Percentiles rank a stretch among this genome's conserved stretches.
Conservation (phyloP, 2,329 filamentous ascomycete genomes). For the Zasmidium angulare region DNA sequence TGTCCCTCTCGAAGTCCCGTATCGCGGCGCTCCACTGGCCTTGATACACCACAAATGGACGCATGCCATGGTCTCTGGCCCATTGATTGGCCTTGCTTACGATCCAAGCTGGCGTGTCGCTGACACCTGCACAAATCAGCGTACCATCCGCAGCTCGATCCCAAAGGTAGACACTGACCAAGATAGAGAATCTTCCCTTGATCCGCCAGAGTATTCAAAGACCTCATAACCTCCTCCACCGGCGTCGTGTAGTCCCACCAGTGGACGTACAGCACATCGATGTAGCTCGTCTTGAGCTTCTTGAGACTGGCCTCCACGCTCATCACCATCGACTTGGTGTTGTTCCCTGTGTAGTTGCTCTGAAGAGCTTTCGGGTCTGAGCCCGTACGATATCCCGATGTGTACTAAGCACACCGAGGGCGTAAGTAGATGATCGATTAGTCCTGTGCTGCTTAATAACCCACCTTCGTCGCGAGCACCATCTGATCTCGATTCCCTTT, state of each 20-base stretch:
- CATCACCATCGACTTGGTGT: conserved; percentile 60
- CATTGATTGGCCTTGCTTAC: conserved; percentile 39
- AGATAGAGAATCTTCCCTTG: conserved; percentile 67
- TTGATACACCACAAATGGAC: conserved; percentile 69
- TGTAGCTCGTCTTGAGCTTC: conserved; percentile 66
- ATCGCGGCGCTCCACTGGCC: conserved; percentile 51
- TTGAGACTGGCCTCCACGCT: conserved; percentile 39
- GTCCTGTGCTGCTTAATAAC: neutral
- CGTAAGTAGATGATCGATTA: neutral
- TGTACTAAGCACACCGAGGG: conserved; percentile 30
- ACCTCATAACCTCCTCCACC: conserved; percentile 68
- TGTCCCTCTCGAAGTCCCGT: conserved; percentile 53
- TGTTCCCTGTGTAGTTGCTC: conserved; percentile 59
- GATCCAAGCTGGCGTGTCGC: conserved; percentile 67
- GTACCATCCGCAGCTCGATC: too few relatives aligned
- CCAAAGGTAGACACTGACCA: conserved; percentile 44
- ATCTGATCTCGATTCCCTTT: conserved; percentile 36
- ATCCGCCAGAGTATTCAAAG: conserved; percentile 60
- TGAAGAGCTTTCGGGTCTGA: conserved; percentile 33
- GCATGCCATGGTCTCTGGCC: conserved; percentile 66
- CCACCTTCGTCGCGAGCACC: conserved; percentile 16
- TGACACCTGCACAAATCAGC: conserved; percentile 48
- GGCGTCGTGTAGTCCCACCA: conserved; percentile 35
- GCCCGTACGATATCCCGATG: conserved; percentile 25
- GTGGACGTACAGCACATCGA: conserved; percentile 55